A percentile compares a stretch with the other conserved stretches of the same genome.
Conservation (phyloP, 768 basidiomycete species). For the Pulveroboletus sp. region DNA sequence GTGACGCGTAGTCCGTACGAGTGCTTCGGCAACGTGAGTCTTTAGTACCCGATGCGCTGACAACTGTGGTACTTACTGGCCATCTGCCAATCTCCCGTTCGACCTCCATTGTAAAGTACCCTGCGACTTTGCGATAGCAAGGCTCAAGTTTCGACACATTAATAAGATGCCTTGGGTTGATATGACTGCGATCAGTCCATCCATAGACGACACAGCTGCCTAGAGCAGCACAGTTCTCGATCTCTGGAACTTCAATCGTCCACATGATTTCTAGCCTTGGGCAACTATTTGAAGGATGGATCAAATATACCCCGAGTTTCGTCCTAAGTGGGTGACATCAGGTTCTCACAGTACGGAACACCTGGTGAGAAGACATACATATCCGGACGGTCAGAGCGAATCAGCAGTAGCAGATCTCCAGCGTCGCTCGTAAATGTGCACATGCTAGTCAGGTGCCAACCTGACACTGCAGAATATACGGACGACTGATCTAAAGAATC, state of each 20-base stretch:
- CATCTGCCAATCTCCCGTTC: not conserved
- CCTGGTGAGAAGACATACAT: not conserved
- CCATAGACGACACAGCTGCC: slow-evolving; percentile 8
- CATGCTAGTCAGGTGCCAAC: not conserved
- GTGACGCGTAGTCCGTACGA: slow-evolving; percentile 7
- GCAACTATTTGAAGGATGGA: not conserved
- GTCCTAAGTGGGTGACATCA: not conserved
- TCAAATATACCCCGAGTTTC: slow-evolving; percentile 1
- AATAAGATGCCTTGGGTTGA: not conserved
- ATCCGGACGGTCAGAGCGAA: not conserved
- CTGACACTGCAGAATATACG: not conserved
- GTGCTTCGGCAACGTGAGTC: not conserved
- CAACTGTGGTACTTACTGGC: not conserved
- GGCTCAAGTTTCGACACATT: slow-evolving; percentile 1
- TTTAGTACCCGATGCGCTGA: not conserved
- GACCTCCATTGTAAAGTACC: not conserved
- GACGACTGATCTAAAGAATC: not conserved
- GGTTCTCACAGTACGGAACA: too few relatives aligned
- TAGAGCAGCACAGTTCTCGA: not conserved
- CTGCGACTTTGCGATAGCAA: not conserved
- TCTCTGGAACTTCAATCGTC: not conserved
- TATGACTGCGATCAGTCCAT: slow-evolving; percentile 2
- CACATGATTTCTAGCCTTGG: not conserved
- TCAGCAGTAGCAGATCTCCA: not conserved
- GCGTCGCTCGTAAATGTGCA: not conserved